These are phyloP conservation scores for Lepidium africanum DNA, from an alignment of 345 rosid genomes.

Conservation along the genomic window DNA sequence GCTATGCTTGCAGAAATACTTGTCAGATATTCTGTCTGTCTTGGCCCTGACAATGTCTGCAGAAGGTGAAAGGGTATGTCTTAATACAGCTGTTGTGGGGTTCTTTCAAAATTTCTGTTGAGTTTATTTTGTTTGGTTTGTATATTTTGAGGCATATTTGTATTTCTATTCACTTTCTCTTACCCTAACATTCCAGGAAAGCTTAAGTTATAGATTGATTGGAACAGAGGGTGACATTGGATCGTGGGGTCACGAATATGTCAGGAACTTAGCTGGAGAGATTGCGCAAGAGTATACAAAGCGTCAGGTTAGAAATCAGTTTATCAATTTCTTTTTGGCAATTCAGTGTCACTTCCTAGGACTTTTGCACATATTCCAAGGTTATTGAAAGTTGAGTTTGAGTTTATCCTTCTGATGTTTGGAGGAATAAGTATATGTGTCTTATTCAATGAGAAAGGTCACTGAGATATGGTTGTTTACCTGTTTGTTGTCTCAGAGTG, in stretches of 20 bases:
- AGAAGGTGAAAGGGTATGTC: constrained; percentile 85
- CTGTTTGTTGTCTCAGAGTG: constrained; percentile 37
- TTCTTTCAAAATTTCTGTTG: neutral
- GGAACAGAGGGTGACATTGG: constrained; percentile 92
- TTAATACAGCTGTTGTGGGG: neutral
- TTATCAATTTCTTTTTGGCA: neutral
- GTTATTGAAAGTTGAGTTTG: neutral
- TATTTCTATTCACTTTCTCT: neutral
- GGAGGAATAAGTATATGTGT: neutral
- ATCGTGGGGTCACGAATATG: constrained; percentile 98
- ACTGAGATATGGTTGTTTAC: neutral
- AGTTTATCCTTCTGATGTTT: neutral
- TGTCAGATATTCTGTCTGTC: constrained; percentile 89
- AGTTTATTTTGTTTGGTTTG: neutral
- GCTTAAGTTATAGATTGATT: constrained; percentile 69
- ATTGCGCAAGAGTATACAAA: constrained; percentile 66
- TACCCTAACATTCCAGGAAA: constrained; percentile 47
- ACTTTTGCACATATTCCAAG: neutral
- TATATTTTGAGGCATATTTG: neutral
- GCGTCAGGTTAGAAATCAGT: constrained; percentile 51
- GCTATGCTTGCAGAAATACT: constrained; percentile 53
- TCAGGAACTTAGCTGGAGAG: constrained; percentile 94
- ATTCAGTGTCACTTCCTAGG: neutral
- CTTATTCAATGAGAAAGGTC: constrained; percentile 1
- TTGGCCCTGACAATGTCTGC: constrained; percentile 97